These are phyloP conservation scores for Penicillium paneum DNA, from an alignment of 2,329 filamentous ascomycete genomes.

Conservation along the genomic window DNA sequence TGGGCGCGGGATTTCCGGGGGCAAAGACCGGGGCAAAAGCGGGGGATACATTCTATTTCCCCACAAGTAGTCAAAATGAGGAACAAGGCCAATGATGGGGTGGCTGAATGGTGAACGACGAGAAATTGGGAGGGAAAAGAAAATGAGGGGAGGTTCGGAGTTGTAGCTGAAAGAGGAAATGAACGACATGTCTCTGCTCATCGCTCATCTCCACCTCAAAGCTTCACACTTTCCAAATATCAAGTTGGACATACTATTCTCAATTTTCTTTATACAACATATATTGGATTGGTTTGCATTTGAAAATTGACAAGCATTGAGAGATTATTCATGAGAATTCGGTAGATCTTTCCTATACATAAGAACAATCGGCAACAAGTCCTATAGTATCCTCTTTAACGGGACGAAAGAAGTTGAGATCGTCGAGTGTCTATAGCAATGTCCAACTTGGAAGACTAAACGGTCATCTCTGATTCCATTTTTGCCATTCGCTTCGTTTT, in stretches of 20 bases:
- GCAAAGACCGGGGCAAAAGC: not conserved
- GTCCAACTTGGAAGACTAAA: slow-evolving; percentile 1
- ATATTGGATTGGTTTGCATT: not conserved
- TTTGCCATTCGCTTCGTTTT: not conserved
- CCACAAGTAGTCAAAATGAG: not conserved
- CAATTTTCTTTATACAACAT: not conserved
- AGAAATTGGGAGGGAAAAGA: not conserved
- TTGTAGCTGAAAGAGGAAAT: slow-evolving; percentile 1
- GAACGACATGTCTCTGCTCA: not conserved
- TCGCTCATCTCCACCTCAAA: not conserved
- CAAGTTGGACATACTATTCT: not conserved
- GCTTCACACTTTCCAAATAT: not conserved
- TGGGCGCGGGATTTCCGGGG: slow-evolving; percentile 1
- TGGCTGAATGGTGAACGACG: not conserved
- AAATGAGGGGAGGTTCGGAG: slow-evolving; percentile 5
- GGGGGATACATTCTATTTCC: not conserved
- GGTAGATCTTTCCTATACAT: not conserved
- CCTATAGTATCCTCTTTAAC: not conserved
- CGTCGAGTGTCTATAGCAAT: not conserved
- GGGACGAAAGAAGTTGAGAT: not conserved
- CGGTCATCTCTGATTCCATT: not conserved
- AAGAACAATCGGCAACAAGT: not conserved
- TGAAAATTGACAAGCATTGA: not conserved
- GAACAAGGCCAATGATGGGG: not conserved
- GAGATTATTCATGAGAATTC: not conserved